These are phyloP conservation scores for Starmerella gropengiesseri DNA, from an alignment of 805 yeast genomes.

Conservation along the genomic window DNA sequence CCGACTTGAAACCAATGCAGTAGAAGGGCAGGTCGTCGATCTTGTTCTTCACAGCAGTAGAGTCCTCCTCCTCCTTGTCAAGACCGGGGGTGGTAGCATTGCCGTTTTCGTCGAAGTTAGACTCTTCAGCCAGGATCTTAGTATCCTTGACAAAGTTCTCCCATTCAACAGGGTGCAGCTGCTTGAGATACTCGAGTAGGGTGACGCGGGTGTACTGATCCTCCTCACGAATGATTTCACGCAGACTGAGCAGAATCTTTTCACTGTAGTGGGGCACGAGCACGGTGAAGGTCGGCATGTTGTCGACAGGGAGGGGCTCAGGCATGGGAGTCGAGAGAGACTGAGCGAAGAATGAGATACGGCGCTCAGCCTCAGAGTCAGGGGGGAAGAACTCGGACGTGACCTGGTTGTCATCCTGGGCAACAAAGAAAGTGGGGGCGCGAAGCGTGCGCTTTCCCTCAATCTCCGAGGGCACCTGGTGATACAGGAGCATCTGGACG, in stretches of 20 bases:
- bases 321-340: slow-evolving; percentile 97
- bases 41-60: slow-evolving; percentile 69
- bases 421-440: slow-evolving; percentile 97
- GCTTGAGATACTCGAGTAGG: slow-evolving; percentile 84
- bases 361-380: slow-evolving; percentile 97
- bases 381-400: slow-evolving; percentile 96
- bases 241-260: slow-evolving; percentile 81
- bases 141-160: slow-evolving; percentile 94
- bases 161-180: slow-evolving; percentile 95
- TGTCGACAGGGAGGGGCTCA: slow-evolving; percentile 97
- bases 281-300: slow-evolving; percentile 98
- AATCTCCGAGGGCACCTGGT: slow-evolving; percentile 95
- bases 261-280: slow-evolving; percentile 93
- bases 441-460: slow-evolving; percentile 97
- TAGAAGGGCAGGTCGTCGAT: slow-evolving; percentile 88
- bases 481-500: slow-evolving; percentile 92
- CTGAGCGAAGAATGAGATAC: slow-evolving; percentile 98
- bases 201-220: slow-evolving; percentile 94
- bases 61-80: slow-evolving; percentile 35
- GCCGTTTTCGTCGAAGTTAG: slow-evolving; percentile 50
- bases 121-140: slow-evolving; percentile 86
- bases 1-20: slow-evolving; percentile 94
- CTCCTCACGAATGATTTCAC: slow-evolving; percentile 94
- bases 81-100: slow-evolving; percentile 27
- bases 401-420: slow-evolving; percentile 90